phyloP scores from a whole-genome alignment of 441 rosid genomes.

The Gossypium aridum region DNA sequence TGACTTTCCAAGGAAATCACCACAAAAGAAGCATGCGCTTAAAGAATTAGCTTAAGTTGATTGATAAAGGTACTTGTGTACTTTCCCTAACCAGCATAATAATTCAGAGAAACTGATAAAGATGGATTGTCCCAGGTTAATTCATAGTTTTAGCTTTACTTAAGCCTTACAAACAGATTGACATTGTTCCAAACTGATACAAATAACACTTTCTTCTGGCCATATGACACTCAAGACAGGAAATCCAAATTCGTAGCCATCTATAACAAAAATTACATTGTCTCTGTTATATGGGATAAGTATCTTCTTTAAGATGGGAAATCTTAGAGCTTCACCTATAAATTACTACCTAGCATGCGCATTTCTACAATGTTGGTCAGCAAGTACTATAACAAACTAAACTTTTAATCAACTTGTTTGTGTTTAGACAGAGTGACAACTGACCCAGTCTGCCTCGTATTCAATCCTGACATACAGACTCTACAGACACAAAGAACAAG shows the following conservation, averaged over 20 bases:
- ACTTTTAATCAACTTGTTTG: background rate
- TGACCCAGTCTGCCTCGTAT: background rate
- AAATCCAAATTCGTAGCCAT: background rate
- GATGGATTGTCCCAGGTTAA: background rate
- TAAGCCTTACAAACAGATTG: background rate
- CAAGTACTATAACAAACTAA: background rate
- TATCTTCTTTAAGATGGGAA: slow-evolving; percentile 1
- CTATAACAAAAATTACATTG: background rate
- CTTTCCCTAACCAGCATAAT: background rate
- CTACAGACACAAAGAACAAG: background rate
- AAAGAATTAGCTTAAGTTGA: background rate
- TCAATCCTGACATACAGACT: background rate
- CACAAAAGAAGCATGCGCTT: background rate
- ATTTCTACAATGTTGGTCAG: background rate
- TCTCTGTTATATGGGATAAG: background rate
- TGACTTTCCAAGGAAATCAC: background rate
- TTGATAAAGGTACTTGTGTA: background rate
- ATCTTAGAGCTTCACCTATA: slow-evolving; percentile 1
- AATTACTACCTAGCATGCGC: background rate
- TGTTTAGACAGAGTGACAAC: background rate
- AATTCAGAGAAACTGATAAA: background rate
- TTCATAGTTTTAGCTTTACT: background rate
- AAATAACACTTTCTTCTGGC: background rate
- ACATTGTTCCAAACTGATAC: background rate
- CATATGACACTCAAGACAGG: background rate